Evolutionary conservation across 1,284 basidiomycete genomes (phyloP).

Genomic region (Sanguinoderma infundibulare): DNA sequence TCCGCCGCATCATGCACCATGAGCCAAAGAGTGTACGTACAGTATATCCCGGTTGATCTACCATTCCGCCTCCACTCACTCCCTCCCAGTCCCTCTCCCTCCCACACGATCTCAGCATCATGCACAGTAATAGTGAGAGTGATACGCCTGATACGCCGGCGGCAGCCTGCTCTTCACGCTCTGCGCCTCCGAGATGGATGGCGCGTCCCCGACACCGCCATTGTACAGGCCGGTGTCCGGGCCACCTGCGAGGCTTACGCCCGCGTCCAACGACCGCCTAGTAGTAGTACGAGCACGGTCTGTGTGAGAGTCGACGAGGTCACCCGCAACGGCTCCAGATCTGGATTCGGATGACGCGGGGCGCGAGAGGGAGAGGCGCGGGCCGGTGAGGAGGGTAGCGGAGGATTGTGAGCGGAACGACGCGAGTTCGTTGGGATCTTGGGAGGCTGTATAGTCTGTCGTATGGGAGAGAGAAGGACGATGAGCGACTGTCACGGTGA

Average conservation of each 20-base stretch:
- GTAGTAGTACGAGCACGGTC: not conserved
- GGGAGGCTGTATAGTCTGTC: no score
- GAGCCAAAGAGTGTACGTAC: no score
- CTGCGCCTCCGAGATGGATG: not conserved
- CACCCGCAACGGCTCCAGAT: no score
- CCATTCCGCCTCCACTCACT: no score
- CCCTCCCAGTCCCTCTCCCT: no score
- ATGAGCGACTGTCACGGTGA: no score
- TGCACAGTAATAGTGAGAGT: no score
- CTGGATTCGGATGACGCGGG: not conserved
- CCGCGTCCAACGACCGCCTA: not conserved
- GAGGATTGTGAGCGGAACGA: not conserved
- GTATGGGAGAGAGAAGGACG: no score
- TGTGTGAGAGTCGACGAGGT: not conserved
- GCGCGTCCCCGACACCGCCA: not conserved
- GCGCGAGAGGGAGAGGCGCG: not conserved
- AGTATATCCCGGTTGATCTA: no score
- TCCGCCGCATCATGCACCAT: no score
- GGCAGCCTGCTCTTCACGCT: not conserved
- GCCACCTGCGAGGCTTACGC: not conserved
- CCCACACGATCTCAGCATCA: no score
- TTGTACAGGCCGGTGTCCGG: not conserved
- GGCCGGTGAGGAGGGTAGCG: not conserved
- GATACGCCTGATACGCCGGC: not conserved
- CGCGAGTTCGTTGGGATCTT: not conserved